Evolutionary conservation across 352 stramenopile genomes (phyloP).

Genomic region (Phytophthora kernoviae): DNA sequence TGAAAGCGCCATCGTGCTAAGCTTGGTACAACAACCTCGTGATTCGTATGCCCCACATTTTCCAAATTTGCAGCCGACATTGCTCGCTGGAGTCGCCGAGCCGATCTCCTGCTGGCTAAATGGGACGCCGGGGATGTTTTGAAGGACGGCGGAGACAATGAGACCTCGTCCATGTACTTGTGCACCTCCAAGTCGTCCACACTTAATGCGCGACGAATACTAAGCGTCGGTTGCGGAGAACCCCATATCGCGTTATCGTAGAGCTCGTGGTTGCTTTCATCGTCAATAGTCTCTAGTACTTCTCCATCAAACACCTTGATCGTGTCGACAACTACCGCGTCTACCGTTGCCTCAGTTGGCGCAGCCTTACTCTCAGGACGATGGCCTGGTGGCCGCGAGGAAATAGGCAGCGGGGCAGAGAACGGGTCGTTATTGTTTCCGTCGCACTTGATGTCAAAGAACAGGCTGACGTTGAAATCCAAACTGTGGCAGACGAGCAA

Average conservation of each 20-base stretch:
- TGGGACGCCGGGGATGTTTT: conserved; percentile 26
- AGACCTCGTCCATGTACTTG: conserved; percentile 20
- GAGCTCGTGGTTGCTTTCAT: conserved; percentile 14
- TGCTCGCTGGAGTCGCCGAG: conserved; percentile 29
- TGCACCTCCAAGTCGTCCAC: conserved; percentile 26
- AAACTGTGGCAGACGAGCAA: conserved; percentile 82
- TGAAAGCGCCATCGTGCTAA: conserved; percentile 71
- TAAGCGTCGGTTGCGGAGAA: conserved; percentile 7
- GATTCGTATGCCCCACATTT: conserved; percentile 42
- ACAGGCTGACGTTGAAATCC: conserved; percentile 78
- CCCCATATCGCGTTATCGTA: conserved; percentile 8
- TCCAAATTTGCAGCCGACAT: conserved; percentile 34
- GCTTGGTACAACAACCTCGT: conserved; percentile 20
- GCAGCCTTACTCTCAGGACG: conserved; percentile 6
- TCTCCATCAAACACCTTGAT: conserved; percentile 15
- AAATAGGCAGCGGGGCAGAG: conserved; percentile 71
- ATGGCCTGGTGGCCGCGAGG: conserved; percentile 37
- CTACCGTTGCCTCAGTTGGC: neutral
- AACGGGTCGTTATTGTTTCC: conserved; percentile 65
- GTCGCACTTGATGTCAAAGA: conserved; percentile 82
- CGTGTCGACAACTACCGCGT: neutral
- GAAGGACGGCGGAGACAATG: conserved; percentile 16
- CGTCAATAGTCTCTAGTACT: conserved; percentile 8
- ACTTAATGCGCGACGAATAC: conserved; percentile 27
- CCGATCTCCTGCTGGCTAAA: conserved; percentile 21